Base-by-base conservation (phyloP, 2,329 filamentous ascomycete species). In the Aspergillus awamori region DNA sequence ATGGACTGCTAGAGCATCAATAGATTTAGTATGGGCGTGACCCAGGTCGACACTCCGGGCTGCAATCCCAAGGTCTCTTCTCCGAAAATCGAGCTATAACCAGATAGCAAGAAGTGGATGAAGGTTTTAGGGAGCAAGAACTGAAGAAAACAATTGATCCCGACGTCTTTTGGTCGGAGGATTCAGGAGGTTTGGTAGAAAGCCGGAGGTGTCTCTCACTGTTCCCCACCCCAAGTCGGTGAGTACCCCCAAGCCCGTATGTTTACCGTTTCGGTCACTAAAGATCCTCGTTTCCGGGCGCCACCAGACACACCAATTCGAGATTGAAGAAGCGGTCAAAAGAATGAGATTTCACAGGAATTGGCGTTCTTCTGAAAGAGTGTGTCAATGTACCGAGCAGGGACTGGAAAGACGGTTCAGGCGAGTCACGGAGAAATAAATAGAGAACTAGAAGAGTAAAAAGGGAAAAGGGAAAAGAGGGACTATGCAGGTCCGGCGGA, bases 211-310 rank as follows among this genome's bases (percentile, higher is more conserved):
- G 45, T 38, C 39, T 62, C 56, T 62, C 11, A 36, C 11, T 36
- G 11, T 36, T 36, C 63, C 61, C 63, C 63, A 65, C 63, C 62
- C 56, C 41, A 60, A 59, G 38, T 57, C 54, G 59, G 54, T 60
- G 61, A 56, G 60, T 54, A 20, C 26, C 17, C 11, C 17, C 38
- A 45, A 28, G n/a, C 26, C 28, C 33, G 39, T 43, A 36, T 43
- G 41, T 22, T 45, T 56, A 47, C 53, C 53, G 53, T 30, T 56
- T 33, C 39, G 41, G 39, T 56, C 53, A 56, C 24, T 8, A n/a
- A 36, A n/a, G 24, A 13, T 20, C 33, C 33, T 45, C 33, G 20
- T 24, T 24, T 39, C n/a, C 33, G n/a, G 10, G 30, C 33, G 36
- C 51, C 38, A 41, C 38, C 26, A 55, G 30, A 45, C 28, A 39